Evolutionary conservation across 1,284 basidiomycete genomes (phyloP), one percentile per base, ranked within the genome.

Genomic region (Malassezia sp.): DNA sequence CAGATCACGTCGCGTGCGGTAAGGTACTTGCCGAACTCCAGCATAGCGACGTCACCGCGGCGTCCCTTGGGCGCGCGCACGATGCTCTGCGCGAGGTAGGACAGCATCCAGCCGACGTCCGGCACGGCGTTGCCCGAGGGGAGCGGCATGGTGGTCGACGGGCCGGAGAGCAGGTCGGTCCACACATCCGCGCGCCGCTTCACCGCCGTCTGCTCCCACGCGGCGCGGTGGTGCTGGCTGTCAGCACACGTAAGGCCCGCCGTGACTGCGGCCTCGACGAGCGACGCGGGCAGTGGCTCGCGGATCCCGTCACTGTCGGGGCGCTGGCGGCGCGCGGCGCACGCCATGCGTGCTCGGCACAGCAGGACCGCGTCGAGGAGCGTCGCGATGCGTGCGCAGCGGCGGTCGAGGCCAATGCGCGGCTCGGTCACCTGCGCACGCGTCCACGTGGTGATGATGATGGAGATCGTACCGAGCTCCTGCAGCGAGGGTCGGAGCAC

Each of bases 101-200:
- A 42, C 8, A 70, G 54, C 20, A 64, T 48, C 67, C 67, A 70
- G 31, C 60, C 62, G 30, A 67, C 53, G 44, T 70, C 67, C 0
- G 60, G 60, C 14, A 61, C 63, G 52, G 51, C 9, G 38, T 32
- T 36, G 51, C 45, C 11, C 42, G 33, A 11, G 53, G 42, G 12
- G 42, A 38, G 24, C 49, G 50, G 39, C 49, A 44, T 8, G 38
- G 32, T 4, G 44, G 3, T 10, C 44, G 38, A 15, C 49, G 33
- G 46, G 15, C 47, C 45, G 3, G 61, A 57, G 40, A 56, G 34
- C 15, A 66, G 39, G 32, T 58, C 59, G 3, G 7, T 2, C 28
- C 35, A 38, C 9, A 15, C 26, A 14, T 12, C 14, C 12, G 33
- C 35, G 14, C 21, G 9, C 3, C 42, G 42, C 9, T 24, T 20